Base-by-base conservation (phyloP, 2,329 filamentous ascomycete species). In the Zymoseptoria tritici region DNA sequence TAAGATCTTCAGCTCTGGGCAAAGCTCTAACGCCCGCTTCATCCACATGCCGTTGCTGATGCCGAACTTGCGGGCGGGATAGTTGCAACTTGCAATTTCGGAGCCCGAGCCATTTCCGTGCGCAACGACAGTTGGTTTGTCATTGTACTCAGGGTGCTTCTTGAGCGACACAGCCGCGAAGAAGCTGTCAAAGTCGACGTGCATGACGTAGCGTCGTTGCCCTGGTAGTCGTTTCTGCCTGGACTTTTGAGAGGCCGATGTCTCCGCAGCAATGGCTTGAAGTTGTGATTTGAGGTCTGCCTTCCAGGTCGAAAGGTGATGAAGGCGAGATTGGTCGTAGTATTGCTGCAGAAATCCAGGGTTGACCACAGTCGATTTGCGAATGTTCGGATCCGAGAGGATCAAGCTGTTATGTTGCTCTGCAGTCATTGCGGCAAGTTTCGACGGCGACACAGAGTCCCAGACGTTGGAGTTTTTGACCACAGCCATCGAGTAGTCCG, bases 31-130 rank as follows among this genome's bases (percentile, higher is more conserved):
- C 0, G 94, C 94, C 36, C 83, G 82, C 72, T 93, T 95, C 93
- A 99, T 97, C 94, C 95, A 99, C 94, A 97, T 99, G 46, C 95
- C 95, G 67, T 99, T 99, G 71, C 92, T 96, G 57, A 99, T 81
- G 1, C 93, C 93, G 67, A 87, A 94, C 31, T 84, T 81, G 46
- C 94, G 85, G 6, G 95, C 94, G 20, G 88, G 86, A 71, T 99
- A 99, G 69, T 99, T 99, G 76, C 94, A 99, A 64, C 92, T 97
- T 21, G 94, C 94, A 69, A 99, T 97, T 71, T 99, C 94, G 0
- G 93, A 96, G 0, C 90, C 91, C 22, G 84, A 85, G 0, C 93
- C 93, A 52, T 82, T 83, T 4, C 93, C 89, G 70, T 99, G 94
- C 3, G 94, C 93, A 36, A 99, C 89, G 0, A 90, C 94, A 2